These are phyloP conservation scores for Lasiosphaeris hirsuta DNA, from an alignment of 495 filamentous ascomycete genomes.

Conservation along the genomic window DNA sequence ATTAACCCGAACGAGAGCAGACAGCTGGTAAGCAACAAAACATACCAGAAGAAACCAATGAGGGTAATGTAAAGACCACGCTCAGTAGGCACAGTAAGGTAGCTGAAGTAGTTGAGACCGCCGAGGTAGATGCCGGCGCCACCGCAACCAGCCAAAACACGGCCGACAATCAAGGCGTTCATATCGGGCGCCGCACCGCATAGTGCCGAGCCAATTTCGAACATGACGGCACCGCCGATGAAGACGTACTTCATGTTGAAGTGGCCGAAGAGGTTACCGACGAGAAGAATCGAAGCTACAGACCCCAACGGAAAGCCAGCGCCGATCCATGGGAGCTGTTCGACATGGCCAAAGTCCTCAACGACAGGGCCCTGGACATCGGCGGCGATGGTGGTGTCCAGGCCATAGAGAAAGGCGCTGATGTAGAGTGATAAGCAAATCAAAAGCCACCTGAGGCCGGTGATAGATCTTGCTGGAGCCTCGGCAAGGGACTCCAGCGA, in stretches of 20 bases:
- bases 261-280: slow-evolving; percentile 29
- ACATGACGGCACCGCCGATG: slow-evolving; percentile 38
- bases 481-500: neutral
- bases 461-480: neutral
- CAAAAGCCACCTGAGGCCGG: slow-evolving; percentile 37
- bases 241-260: slow-evolving; percentile 38
- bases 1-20: too few relatives aligned
- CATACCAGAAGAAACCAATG: slow-evolving; percentile 16
- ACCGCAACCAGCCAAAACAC: slow-evolving; percentile 54
- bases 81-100: slow-evolving; percentile 41
- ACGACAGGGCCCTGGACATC: slow-evolving; percentile 55
- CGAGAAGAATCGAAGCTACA: slow-evolving; percentile 43
- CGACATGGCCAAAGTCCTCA: slow-evolving; percentile 45
- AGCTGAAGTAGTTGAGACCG: slow-evolving; percentile 47
- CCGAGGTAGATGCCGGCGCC: slow-evolving; percentile 40
- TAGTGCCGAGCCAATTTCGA: slow-evolving; percentile 51
- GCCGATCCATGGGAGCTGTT: slow-evolving; percentile 56
- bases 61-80: slow-evolving; percentile 41
- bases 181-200: slow-evolving; percentile 55
- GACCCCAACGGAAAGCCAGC: slow-evolving; percentile 52
- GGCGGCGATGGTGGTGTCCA: slow-evolving; percentile 63
- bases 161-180: slow-evolving; percentile 54
- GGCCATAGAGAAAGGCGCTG: slow-evolving; percentile 50
- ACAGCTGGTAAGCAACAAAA: too few relatives aligned
- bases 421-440: slow-evolving; percentile 46